Percentiles rank a stretch among this genome's conserved stretches.
Conservation (phyloP, 176 grass and related monocot species). For the Carex kokanica region DNA sequence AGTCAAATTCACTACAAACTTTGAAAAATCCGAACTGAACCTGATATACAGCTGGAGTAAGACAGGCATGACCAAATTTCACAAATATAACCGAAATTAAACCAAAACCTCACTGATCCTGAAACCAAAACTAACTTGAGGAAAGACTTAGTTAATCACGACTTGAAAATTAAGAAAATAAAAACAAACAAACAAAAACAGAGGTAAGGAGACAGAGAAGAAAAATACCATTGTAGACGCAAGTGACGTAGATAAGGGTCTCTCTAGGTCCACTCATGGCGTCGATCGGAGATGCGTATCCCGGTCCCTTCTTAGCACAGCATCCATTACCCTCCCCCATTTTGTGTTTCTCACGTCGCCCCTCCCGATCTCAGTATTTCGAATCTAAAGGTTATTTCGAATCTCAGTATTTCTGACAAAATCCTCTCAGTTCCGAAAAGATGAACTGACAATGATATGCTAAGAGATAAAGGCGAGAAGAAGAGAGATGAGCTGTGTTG, state of each 20-base stretch:
- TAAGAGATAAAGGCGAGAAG: neutral
- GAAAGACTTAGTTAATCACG: neutral
- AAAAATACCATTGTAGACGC: slow-evolving; percentile 75
- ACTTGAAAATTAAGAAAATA: neutral
- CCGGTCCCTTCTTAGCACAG: slow-evolving; percentile 44
- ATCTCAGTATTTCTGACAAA: no score
- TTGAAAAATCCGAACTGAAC: neutral
- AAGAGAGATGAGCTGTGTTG: neutral
- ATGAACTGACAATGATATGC: neutral
- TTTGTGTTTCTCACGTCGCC: slow-evolving; percentile 18
- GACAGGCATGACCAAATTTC: neutral
- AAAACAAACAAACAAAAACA: neutral
- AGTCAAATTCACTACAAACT: neutral
- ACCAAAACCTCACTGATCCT: no score
- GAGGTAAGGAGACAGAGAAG: neutral
- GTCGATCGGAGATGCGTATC: slow-evolving; percentile 77
- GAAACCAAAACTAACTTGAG: neutral
- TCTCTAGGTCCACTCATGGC: slow-evolving; percentile 85
- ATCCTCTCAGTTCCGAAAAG: neutral
- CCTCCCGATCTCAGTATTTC: neutral
- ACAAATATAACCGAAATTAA: neutral
- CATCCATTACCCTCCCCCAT: slow-evolving; percentile 17
- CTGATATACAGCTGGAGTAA: neutral
- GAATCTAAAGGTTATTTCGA: no score
- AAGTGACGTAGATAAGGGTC: slow-evolving; percentile 88